Conservation (phyloP, 148 eudicot species). For the Persicaria maculosa region DNA sequence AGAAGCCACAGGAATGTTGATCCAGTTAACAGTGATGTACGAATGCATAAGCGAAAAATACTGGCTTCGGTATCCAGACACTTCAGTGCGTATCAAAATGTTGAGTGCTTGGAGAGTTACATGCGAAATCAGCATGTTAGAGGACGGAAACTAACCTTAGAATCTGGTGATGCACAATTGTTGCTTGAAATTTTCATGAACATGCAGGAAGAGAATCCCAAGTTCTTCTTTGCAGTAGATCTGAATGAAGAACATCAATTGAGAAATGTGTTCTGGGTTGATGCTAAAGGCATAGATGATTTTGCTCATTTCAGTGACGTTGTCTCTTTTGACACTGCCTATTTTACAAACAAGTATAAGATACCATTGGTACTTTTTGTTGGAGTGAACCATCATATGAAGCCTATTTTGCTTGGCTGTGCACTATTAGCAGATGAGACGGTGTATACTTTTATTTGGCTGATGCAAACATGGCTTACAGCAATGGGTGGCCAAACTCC, state of each 20-base stretch:
- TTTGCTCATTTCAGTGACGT: slow-evolving; percentile 53
- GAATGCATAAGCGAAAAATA: slow-evolving; percentile 40
- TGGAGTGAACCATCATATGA: slow-evolving; percentile 62
- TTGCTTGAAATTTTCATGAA: slow-evolving; percentile 53
- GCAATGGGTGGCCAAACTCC: slow-evolving; percentile 56
- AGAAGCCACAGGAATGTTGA: slow-evolving; percentile 52
- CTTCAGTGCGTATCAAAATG: slow-evolving; percentile 44
- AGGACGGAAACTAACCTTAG: slow-evolving; percentile 47
- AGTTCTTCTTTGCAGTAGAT: slow-evolving; percentile 55
- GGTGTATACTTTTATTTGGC: slow-evolving; percentile 45
- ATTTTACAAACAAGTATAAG: slow-evolving; percentile 44
- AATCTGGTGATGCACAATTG: slow-evolving; percentile 49
- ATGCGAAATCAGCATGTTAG: slow-evolving; percentile 41
- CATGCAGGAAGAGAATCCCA: slow-evolving; percentile 61
- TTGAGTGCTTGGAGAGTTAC: slow-evolving; percentile 33
- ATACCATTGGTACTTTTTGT: slow-evolving; percentile 49
- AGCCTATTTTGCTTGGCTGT: slow-evolving; percentile 59
- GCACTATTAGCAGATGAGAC: slow-evolving; percentile 54
- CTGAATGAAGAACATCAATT: slow-evolving; percentile 56
- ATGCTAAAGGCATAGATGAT: slow-evolving; percentile 54
- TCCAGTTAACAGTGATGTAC: slow-evolving; percentile 44
- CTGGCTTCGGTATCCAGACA: slow-evolving; percentile 43
- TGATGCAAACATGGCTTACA: slow-evolving; percentile 51
- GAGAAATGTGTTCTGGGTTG: slow-evolving; percentile 68
- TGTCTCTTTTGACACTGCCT: slow-evolving; percentile 49